phyloP scores from a whole-genome alignment of 169 alveolate genomes.

The Plasmodium fragile region DNA sequence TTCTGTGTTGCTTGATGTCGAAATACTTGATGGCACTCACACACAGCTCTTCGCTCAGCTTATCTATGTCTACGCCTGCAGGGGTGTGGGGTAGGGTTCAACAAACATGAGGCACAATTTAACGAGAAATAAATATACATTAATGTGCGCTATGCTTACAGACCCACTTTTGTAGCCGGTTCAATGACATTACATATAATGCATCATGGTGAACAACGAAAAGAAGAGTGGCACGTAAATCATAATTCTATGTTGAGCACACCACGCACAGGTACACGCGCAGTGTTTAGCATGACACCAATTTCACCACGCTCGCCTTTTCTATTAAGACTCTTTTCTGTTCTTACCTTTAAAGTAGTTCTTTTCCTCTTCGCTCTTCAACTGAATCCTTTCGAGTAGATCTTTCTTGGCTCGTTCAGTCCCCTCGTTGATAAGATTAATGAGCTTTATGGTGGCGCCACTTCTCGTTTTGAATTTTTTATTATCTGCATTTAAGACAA shows the following conservation, averaged over 20 bases:
- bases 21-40: conserved; percentile 98
- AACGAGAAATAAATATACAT: not conserved
- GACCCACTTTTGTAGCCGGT: not conserved
- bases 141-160: not conserved
- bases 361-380: conserved; percentile 81
- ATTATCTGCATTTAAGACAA: conserved; percentile 95
- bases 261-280: not conserved
- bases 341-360: conserved; percentile 51
- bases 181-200: not conserved
- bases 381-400: conserved; percentile 86
- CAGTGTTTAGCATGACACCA: not conserved
- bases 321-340: not conserved
- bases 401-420: conserved; percentile 94
- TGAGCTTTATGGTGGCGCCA: conserved; percentile 95
- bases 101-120: not conserved
- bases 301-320: not conserved
- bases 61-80: conserved; percentile 86
- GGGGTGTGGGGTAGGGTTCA: conserved; percentile 49
- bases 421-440: conserved; percentile 97
- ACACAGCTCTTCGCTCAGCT: conserved; percentile 95
- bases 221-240: not conserved
- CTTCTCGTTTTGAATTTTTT: conserved; percentile 97
- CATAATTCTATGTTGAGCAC: not conserved
- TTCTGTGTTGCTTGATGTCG: conserved; percentile 96
- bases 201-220: not conserved